A percentile compares a stretch with the other conserved stretches of the same genome.
These are phyloP conservation scores for Calocybe indica DNA, from an alignment of 768 basidiomycete species.

Conservation along the genomic window DNA sequence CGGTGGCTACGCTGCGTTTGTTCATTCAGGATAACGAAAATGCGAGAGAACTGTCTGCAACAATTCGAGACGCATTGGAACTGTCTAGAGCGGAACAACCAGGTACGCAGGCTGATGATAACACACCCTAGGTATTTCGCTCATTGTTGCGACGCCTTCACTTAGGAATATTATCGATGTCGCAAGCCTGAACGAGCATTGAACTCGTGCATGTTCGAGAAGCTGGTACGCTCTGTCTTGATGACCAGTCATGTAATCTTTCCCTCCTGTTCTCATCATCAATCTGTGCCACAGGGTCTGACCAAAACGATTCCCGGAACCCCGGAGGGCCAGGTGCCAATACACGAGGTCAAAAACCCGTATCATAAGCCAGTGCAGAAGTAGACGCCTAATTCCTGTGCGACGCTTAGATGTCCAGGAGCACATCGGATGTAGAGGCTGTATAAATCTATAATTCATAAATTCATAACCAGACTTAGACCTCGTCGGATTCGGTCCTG, in stretches of 20 bases:
- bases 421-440: background rate
- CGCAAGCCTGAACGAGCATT: conserved; percentile 83
- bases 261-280: conserved; percentile 1
- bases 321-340: conserved; percentile 71
- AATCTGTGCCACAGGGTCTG: conserved; percentile 58
- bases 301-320: conserved; percentile 88
- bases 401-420: background rate
- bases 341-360: conserved; percentile 86
- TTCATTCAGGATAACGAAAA: conserved; percentile 75
- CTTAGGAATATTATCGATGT: conserved; percentile 83
- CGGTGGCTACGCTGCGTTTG: background rate
- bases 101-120: conserved; percentile 45
- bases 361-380: conserved; percentile 84
- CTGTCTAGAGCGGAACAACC: conserved; percentile 92
- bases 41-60: conserved; percentile 84
- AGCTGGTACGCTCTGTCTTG: conserved; percentile 59
- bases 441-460: background rate
- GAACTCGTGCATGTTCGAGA: conserved; percentile 95
- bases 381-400: conserved; percentile 24
- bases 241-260: background rate
- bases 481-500: too few species aligned
- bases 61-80: conserved; percentile 92
- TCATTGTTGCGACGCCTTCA: background rate
- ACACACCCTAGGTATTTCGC: background rate
- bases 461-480: too few species aligned